Conservation (phyloP, 2,329 filamentous ascomycete species). For the Cercospora brassicicola region DNA sequence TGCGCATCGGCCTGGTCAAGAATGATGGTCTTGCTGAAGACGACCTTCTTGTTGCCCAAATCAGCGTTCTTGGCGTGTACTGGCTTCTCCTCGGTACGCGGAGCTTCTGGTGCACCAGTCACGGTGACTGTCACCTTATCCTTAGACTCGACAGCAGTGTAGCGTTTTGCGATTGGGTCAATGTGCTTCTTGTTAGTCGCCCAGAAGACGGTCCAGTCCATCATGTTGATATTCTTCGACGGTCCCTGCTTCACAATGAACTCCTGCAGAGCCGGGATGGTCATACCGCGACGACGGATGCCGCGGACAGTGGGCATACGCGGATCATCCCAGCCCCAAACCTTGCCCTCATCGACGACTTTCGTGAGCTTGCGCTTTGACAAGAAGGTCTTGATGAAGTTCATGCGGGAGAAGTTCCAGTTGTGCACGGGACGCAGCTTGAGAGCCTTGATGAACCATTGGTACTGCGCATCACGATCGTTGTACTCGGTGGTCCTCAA, state of each 20-base stretch:
- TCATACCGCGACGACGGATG: conserved; percentile 75
- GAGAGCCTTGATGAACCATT: conserved; percentile 77
- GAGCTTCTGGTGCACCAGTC: conserved; percentile 36
- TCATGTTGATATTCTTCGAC: conserved; percentile 77
- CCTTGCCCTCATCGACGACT: conserved; percentile 72
- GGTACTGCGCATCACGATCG: conserved; percentile 81
- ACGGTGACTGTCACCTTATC: conserved; percentile 58
- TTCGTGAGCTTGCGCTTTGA: conserved; percentile 86
- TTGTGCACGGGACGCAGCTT: conserved; percentile 75
- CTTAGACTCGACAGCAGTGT: conserved; percentile 63
- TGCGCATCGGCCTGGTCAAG: conserved; percentile 86
- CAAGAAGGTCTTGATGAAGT: conserved; percentile 78
- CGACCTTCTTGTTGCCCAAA: conserved; percentile 81
- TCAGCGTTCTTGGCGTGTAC: conserved; percentile 87
- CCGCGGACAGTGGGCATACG: conserved; percentile 83
- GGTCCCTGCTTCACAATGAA: conserved; percentile 85
- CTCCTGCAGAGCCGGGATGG: conserved; percentile 73
- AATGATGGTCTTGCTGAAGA: conserved; percentile 71
- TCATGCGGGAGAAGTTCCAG: conserved; percentile 83
- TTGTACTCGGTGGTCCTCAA: conserved; percentile 84
- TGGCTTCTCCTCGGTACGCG: conserved; percentile 71
- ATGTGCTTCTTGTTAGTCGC: conserved; percentile 57
- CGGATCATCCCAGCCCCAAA: conserved; percentile 84
- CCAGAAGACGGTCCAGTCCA: conserved; percentile 73
- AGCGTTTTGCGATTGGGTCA: conserved; percentile 50